Evolutionary conservation across 2,329 filamentous ascomycete genomes (phyloP), one percentile per base, ranked within the genome.

Genomic region (Calonectria pauciramosa): DNA sequence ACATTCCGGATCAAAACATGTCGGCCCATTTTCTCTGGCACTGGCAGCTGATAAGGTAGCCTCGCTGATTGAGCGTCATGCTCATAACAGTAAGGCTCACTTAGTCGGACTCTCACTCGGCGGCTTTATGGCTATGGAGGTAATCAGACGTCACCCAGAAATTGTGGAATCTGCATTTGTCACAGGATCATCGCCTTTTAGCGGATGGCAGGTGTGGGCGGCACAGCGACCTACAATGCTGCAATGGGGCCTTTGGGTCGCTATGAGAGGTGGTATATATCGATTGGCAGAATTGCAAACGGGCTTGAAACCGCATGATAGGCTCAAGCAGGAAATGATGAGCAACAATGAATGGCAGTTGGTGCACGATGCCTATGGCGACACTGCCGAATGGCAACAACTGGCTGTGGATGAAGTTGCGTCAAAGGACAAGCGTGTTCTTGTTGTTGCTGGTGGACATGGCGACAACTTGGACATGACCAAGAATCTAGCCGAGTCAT

Each of bases 61-160:
- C 5, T 73, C 77, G 1, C 78, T 86, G 44, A 86, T 87, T 38
- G 77, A 75, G 7, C 67, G 72, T 1, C 80, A 83, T 52, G 85
- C 85, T 0, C 82, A 85, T 34, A 80, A 80, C 38, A 80, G 81
- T 7, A 78, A 76, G 2, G 86, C 86, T 9, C 86, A 87, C 70
- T 38, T 87, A n/a, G 85, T 87, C 13, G 86, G 86, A 3, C 41
- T 87, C 13, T 87, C 86, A 0, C 82, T 85, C 16, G 85, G 85
- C 14, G 85, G 85, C 3, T 86, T 82, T 71, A 68, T 85, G 78
- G 80, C 38, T 77, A 84, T 71, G 63, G 66, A 71, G 47, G 54
- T 72, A 16, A 68, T 69, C 68, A 79, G 82, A 32, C 75, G 86
- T 4, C 77, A 83, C 56, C 84, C 85, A 0, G 79, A 82, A 7